Percentiles rank a stretch among this genome's conserved stretches.
Conservation (phyloP, 768 basidiomycete genomes). For the Cystofilobasidium ferigula region DNA sequence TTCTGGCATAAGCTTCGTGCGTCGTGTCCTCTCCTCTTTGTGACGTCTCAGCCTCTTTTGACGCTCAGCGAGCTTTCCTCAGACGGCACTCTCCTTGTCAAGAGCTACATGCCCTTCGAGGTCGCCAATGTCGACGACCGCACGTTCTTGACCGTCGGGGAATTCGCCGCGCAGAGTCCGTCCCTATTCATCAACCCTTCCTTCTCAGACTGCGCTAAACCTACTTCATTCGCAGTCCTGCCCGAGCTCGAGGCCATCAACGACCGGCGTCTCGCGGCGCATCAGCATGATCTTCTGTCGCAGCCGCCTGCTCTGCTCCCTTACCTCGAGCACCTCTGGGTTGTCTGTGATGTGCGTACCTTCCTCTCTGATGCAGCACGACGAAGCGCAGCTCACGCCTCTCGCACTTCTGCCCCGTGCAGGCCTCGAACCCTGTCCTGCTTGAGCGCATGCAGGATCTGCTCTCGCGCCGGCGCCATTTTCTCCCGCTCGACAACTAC, state of each 20-base stretch:
- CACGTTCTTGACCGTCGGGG: conserved; percentile 16
- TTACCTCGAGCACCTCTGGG: conserved; percentile 18
- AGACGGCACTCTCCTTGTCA: conserved; percentile 23
- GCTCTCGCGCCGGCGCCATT: conserved; percentile 18
- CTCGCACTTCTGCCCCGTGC: neutral
- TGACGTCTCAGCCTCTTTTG: neutral
- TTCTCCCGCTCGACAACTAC: conserved; percentile 23
- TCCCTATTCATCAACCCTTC: neutral
- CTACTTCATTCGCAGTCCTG: conserved; percentile 10
- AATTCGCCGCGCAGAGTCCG: conserved; percentile 18
- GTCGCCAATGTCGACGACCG: conserved; percentile 5
- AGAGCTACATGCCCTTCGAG: conserved; percentile 23
- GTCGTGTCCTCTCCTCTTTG: neutral
- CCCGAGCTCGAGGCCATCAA: conserved; percentile 15
- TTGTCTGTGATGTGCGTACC: conserved; percentile 3
- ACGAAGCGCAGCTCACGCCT: neutral
- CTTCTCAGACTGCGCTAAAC: neutral
- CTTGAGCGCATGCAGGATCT: conserved; percentile 15
- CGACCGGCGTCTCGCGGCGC: neutral
- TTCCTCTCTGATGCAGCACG: neutral
- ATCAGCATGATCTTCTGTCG: neutral
- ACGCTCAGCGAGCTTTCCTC: neutral
- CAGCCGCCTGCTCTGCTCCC: conserved; percentile 1
- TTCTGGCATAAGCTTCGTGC: conserved; percentile 1
- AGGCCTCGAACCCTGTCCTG: neutral